A percentile compares a stretch with the other conserved stretches of the same genome.
Conservation (phyloP, 1,284 basidiomycete species). For the Trichosporon asahii region DNA sequence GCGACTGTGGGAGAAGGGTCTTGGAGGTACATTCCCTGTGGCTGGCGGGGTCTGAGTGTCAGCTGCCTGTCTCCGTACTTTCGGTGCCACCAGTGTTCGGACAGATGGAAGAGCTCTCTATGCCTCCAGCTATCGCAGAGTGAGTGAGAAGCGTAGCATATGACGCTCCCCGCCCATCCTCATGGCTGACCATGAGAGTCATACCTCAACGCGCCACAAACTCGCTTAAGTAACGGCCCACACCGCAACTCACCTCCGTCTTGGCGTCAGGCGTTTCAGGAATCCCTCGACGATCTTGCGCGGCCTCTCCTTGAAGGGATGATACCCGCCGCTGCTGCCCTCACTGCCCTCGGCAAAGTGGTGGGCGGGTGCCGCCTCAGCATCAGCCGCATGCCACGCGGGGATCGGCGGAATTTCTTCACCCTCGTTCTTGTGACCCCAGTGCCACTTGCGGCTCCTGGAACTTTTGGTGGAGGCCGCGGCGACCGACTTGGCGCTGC, state of each 20-base stretch:
- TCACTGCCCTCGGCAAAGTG: background rate
- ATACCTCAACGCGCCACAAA: too few relatives aligned
- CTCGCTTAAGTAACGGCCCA: background rate
- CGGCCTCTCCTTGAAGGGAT: background rate
- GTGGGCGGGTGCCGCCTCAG: too few relatives aligned
- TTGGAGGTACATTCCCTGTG: background rate
- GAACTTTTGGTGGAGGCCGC: background rate
- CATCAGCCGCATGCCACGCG: background rate
- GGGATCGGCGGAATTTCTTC: slow-evolving; percentile 11
- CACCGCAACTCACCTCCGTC: slow-evolving; percentile 11
- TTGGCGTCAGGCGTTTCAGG: slow-evolving; percentile 14
- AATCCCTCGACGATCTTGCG: slow-evolving; percentile 13
- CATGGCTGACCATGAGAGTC: too few relatives aligned
- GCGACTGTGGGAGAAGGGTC: background rate
- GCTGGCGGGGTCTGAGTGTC: background rate
- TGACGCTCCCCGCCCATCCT: too few relatives aligned
- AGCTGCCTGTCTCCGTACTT: background rate
- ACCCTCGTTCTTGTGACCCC: background rate
- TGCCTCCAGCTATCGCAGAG: too few relatives aligned
- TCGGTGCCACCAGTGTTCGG: too few relatives aligned
- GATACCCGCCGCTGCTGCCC: background rate
- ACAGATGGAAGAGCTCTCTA: too few relatives aligned
- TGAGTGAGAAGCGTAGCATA: too few relatives aligned
- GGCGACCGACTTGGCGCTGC: background rate
- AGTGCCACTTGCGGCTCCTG: background rate